phyloP scores from a whole-genome alignment of 1,284 basidiomycete genomes.

The Violaceomyces palustris region DNA sequence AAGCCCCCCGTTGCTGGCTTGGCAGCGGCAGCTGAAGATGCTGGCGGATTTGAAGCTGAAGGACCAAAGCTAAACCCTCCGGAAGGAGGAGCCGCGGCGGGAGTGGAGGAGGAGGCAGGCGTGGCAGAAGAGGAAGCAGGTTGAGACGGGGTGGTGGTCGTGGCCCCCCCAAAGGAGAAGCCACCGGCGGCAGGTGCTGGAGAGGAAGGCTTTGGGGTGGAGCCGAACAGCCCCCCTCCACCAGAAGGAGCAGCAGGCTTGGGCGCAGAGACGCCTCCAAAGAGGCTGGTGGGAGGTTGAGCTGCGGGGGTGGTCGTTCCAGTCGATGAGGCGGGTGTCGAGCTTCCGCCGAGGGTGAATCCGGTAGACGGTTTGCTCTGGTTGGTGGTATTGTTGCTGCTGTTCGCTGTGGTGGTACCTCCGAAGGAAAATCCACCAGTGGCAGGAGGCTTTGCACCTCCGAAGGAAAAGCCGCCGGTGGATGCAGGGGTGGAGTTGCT shows the following conservation, averaged over 20 bases:
- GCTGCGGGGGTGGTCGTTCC: not conserved
- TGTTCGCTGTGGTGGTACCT: conserved; percentile 7
- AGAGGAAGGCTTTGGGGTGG: conserved; percentile 6
- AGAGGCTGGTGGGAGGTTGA: not conserved
- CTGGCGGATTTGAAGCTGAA: too few species aligned
- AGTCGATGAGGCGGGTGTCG: not conserved
- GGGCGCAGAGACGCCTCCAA: not conserved
- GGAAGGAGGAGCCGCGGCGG: not conserved
- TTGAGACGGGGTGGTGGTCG: conserved; percentile 1
- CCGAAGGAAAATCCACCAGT: conserved; percentile 20
- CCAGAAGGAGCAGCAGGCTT: conserved; percentile 7
- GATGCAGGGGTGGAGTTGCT: conserved; percentile 4
- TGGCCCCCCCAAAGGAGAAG: conserved; percentile 4
- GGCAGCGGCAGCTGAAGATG: not conserved
- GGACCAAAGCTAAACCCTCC: too few species aligned
- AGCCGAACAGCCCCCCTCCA: conserved; percentile 1
- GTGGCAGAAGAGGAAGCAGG: too few species aligned
- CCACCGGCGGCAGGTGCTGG: conserved; percentile 7
- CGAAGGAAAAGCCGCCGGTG: conserved; percentile 32
- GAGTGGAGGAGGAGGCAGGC: conserved; percentile 1
- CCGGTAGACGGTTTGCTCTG: not conserved
- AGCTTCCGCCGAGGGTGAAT: not conserved
- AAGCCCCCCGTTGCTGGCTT: conserved; percentile 1
- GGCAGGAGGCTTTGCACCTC: conserved; percentile 15
- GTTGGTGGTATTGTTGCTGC: too few species aligned